Percentiles rank a stretch among this genome's conserved stretches.
These are phyloP conservation scores for Oehlia diaphana DNA, from an alignment of 192 early-diverging fungal species.

Conservation along the genomic window DNA sequence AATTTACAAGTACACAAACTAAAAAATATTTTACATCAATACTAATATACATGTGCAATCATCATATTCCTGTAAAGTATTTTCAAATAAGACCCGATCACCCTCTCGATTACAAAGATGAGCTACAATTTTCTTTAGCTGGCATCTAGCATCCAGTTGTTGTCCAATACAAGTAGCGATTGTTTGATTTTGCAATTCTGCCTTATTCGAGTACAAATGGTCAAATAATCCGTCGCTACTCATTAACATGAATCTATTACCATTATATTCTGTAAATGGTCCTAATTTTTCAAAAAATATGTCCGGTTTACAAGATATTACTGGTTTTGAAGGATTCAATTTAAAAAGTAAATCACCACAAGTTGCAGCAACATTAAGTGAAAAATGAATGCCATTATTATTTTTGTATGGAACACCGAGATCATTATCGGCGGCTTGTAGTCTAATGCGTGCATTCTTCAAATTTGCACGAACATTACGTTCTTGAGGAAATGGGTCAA, in stretches of 20 bases:
- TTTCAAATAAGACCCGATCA: conserved; percentile 45
- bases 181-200: conserved; percentile 49
- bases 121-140: conserved; percentile 42
- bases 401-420: conserved; percentile 40
- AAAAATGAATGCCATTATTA: conserved; percentile 43
- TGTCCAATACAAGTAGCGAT: conserved; percentile 53
- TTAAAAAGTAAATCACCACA: conserved; percentile 62
- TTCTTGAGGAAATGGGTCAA: conserved; percentile 50
- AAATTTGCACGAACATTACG: conserved; percentile 50
- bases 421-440: conserved; percentile 40
- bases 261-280: conserved; percentile 23
- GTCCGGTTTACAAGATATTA: conserved; percentile 56
- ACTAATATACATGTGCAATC: conserved; percentile 58
- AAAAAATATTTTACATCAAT: neutral
- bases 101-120: conserved; percentile 53
- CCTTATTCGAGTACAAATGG: conserved; percentile 50
- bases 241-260: conserved; percentile 56
- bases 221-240: conserved; percentile 62
- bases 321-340: conserved; percentile 47
- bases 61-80: conserved; percentile 59
- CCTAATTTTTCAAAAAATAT: conserved; percentile 52
- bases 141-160: conserved; percentile 47
- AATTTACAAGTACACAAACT: neutral
- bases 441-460: conserved; percentile 60
- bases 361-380: conserved; percentile 57